Conservation (phyloP, 768 basidiomycete genomes). For the Suillus discolor region DNA sequence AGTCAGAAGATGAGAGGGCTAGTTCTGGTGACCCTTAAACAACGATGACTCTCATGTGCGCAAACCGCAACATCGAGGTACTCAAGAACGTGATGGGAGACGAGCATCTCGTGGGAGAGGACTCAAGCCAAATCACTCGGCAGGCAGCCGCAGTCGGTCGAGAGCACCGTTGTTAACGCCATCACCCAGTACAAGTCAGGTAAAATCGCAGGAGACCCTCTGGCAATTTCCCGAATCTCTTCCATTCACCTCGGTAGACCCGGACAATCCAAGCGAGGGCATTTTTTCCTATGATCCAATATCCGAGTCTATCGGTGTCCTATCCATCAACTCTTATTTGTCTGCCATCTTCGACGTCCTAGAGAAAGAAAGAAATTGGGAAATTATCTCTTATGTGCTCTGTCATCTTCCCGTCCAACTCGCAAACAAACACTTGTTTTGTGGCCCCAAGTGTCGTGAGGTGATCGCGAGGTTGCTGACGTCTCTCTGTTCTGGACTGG, state of each 20-base stretch:
- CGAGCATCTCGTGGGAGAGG: slow-evolving; percentile 54
- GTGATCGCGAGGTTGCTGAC: slow-evolving; percentile 64
- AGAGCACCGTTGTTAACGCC: slow-evolving; percentile 44
- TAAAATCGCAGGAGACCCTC: slow-evolving; percentile 42
- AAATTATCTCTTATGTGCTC: slow-evolving; percentile 87
- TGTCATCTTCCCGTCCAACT: slow-evolving; percentile 91
- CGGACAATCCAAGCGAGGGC: slow-evolving; percentile 66
- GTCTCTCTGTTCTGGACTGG: slow-evolving; percentile 68
- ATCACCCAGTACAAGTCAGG: slow-evolving; percentile 25
- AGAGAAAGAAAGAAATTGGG: slow-evolving; percentile 84
- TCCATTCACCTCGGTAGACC: slow-evolving; percentile 55
- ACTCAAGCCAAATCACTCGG: slow-evolving; percentile 44
- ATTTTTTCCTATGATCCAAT: slow-evolving; percentile 65
- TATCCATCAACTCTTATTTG: slow-evolving; percentile 81
- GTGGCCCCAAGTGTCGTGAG: slow-evolving; percentile 77
- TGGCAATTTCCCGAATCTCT: slow-evolving; percentile 74
- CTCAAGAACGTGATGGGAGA: slow-evolving; percentile 55
- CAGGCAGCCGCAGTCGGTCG: slow-evolving; percentile 64
- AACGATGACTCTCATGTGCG: slow-evolving; percentile 37
- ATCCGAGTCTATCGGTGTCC: slow-evolving; percentile 44
- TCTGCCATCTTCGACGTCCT: slow-evolving; percentile 62
- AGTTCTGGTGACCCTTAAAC: slow-evolving; percentile 22
- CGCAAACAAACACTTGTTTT: slow-evolving; percentile 95
- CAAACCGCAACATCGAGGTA: slow-evolving; percentile 47
- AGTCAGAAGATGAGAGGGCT: slow-evolving; percentile 28